Evolutionary conservation across 2,329 filamentous ascomycete genomes (phyloP).

Genomic region (Ophiostoma populinum): DNA sequence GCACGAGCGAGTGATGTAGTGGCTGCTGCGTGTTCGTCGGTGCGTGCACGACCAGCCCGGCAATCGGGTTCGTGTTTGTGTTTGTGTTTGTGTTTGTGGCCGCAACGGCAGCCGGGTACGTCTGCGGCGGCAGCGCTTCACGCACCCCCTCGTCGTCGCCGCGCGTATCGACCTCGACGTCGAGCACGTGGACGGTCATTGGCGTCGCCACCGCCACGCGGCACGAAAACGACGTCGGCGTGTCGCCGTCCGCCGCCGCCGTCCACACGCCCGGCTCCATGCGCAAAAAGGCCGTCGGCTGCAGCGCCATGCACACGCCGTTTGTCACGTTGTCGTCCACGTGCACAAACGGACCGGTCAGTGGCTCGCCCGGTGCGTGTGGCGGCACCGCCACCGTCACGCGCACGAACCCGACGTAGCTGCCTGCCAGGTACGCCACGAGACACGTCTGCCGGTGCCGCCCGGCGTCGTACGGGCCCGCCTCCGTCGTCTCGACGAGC

Average conservation of each 20-base stretch:
- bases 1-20: slow-evolving; percentile 34
- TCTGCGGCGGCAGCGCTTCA: not conserved
- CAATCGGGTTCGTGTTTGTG: slow-evolving; percentile 26
- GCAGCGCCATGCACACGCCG: slow-evolving; percentile 32
- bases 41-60: slow-evolving; percentile 25
- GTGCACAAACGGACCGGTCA: slow-evolving; percentile 16
- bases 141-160: not conserved
- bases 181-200: slow-evolving; percentile 30
- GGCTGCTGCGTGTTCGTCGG: slow-evolving; percentile 17
- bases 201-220: slow-evolving; percentile 39
- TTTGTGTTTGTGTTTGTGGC: slow-evolving; percentile 15
- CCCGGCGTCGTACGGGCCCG: slow-evolving; percentile 10
- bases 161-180: slow-evolving; percentile 24
- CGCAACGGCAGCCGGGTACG: not conserved
- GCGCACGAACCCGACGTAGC: slow-evolving; percentile 37
- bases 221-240: slow-evolving; percentile 16
- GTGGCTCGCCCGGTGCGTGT: slow-evolving; percentile 17
- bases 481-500: slow-evolving; percentile 19
- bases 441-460: slow-evolving; percentile 17
- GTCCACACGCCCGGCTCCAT: slow-evolving; percentile 36
- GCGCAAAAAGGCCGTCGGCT: slow-evolving; percentile 34
- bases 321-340: slow-evolving; percentile 25
- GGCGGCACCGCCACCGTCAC: slow-evolving; percentile 21
- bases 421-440: slow-evolving; percentile 31
- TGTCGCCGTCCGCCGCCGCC: slow-evolving; percentile 15